Evolutionary conservation across 768 basidiomycete species (phyloP).

Genomic region (Mycena crocata): DNA sequence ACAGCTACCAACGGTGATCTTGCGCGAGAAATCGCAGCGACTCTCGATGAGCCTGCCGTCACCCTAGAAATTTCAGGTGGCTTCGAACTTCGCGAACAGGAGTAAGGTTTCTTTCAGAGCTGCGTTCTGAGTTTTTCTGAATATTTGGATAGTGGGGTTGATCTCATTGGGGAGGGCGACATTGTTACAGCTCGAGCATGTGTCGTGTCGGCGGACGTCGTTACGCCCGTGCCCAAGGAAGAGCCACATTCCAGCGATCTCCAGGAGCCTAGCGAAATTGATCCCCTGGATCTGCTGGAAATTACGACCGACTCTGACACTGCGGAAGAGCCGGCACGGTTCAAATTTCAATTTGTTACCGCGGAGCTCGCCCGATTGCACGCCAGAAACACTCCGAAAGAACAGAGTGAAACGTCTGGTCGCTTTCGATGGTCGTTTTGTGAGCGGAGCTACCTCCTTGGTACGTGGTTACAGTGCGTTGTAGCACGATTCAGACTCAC

Average conservation of each 20-base stretch:
- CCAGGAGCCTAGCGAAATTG: background rate
- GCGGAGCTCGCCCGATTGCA: background rate
- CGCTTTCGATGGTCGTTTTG: conserved; percentile 10
- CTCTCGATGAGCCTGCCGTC: background rate
- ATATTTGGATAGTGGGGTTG: background rate
- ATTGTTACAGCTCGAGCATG: background rate
- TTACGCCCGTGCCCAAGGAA: too few species aligned
- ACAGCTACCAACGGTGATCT: conserved; percentile 4
- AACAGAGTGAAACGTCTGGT: background rate
- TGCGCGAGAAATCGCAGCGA: background rate
- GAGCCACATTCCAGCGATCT: background rate
- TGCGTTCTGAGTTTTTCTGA: background rate
- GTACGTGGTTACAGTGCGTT: background rate
- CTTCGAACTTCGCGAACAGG: conserved; percentile 6
- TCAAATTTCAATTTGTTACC: conserved; percentile 1
- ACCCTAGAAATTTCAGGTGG: conserved; percentile 8
- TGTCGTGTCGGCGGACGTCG: background rate
- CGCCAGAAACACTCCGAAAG: background rate
- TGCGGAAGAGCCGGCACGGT: background rate
- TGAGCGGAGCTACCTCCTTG: conserved; percentile 1
- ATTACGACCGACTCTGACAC: too few species aligned
- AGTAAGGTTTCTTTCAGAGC: background rate
- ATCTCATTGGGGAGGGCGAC: background rate
- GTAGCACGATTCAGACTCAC: background rate
- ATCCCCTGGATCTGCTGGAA: too few species aligned